Evolutionary conservation across 257 asterid genomes (phyloP).

Genomic region (Oldenlandia corymbosa): DNA sequence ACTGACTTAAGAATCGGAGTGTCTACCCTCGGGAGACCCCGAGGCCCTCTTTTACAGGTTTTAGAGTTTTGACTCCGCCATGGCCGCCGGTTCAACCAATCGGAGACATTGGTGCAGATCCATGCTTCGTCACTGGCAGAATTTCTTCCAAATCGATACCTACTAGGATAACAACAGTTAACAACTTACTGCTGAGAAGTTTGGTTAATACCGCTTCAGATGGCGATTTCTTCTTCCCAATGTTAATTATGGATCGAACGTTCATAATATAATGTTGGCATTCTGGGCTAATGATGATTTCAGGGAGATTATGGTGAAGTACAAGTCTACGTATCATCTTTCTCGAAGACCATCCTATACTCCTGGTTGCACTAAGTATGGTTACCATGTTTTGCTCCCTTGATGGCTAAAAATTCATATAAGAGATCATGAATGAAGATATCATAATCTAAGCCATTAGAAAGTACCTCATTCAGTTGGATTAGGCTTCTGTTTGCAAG

Average conservation of each 20-base stretch:
- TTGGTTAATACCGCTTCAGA: not conserved
- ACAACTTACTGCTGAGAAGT: conserved; percentile 8
- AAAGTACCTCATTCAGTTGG: not conserved
- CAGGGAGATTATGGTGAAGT: not conserved
- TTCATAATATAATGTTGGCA: not conserved
- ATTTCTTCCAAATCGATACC: not conserved
- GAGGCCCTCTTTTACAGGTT: too few relatives aligned
- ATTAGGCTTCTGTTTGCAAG: conserved; percentile 23
- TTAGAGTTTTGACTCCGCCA: too few relatives aligned
- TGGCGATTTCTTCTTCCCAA: not conserved
- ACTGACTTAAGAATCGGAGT: too few relatives aligned
- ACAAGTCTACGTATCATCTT: conserved; percentile 13
- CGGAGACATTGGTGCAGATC: too few relatives aligned
- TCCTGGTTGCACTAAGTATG: not conserved
- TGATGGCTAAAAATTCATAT: conserved; percentile 6
- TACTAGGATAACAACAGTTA: conserved; percentile 11
- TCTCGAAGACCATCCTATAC: too few relatives aligned
- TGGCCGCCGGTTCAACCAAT: too few relatives aligned
- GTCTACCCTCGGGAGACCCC: too few relatives aligned
- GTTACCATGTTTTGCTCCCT: conserved; percentile 10
- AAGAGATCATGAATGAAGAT: conserved; percentile 16
- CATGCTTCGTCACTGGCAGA: too few relatives aligned
- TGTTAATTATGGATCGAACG: conserved; percentile 3
- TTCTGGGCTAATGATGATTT: not conserved
- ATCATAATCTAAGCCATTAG: not conserved